Evolutionary conservation across 129 eudicot genomes (phyloP).

Genomic region (Sambucus nigra): DNA sequence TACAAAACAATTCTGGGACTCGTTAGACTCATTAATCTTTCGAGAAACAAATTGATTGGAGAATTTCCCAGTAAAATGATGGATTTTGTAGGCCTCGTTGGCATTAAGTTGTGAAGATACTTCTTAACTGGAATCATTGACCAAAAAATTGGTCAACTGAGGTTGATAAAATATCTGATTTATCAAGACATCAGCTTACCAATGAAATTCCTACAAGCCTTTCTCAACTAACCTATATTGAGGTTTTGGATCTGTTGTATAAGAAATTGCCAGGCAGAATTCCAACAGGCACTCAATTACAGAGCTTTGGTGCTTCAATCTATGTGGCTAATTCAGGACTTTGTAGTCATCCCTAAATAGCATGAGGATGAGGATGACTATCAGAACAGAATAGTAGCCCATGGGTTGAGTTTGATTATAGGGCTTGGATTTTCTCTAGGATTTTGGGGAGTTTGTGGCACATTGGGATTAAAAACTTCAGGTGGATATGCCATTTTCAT

Average conservation of each 20-base stretch:
- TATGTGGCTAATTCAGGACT: slow-evolving; percentile 12
- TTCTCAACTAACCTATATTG: slow-evolving; percentile 1
- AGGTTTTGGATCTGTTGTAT: slow-evolving; percentile 16
- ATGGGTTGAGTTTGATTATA: slow-evolving; percentile 14
- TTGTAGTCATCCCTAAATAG: slow-evolving; percentile 9
- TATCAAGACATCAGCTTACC: slow-evolving; percentile 14
- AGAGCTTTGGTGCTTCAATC: slow-evolving; percentile 15
- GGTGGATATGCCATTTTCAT: not conserved
- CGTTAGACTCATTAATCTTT: slow-evolving; percentile 17
- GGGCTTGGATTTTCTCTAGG: slow-evolving; percentile 7
- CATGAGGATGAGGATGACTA: not conserved
- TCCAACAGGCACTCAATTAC: slow-evolving; percentile 27
- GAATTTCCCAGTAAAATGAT: slow-evolving; percentile 9
- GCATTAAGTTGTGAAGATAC: slow-evolving; percentile 16
- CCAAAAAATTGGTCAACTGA: slow-evolving; percentile 14
- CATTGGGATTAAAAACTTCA: not conserved
- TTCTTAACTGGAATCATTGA: slow-evolving; percentile 12
- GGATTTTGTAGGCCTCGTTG: slow-evolving; percentile 4
- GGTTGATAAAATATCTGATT: slow-evolving; percentile 8
- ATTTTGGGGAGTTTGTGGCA: slow-evolving; percentile 10
- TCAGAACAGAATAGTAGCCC: slow-evolving; percentile 1
- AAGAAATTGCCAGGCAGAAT: slow-evolving; percentile 23
- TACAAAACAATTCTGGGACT: slow-evolving; percentile 2
- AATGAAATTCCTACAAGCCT: slow-evolving; percentile 23
- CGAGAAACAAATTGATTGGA: slow-evolving; percentile 22